Base-by-base conservation (phyloP, 306 rosid genomes). In the Trifolium pratense region DNA sequence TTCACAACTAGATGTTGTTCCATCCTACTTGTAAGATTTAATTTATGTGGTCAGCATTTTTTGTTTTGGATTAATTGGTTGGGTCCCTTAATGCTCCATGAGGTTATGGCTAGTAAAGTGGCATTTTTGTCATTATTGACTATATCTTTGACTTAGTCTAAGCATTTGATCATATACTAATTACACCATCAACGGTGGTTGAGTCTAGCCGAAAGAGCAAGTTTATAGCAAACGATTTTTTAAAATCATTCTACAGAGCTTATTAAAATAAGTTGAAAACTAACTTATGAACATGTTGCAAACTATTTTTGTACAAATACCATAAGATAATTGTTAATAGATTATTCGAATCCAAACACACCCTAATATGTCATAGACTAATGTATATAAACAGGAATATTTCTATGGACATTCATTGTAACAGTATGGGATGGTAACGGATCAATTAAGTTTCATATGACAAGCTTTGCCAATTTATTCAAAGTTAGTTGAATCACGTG, bases 401-500 rank as follows among this genome's bases (percentile, higher is more conserved):
- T 52, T 64, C 18, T 26, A 59, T 68, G 67, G 64, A 60, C 67
- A 48, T 61, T 80, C 9, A 74, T 29, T 68, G 39, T 8, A 20
- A 21, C 53, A 68, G 71, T 40, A 17, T 61, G 68, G 29, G 16
- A 40, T 14, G 46, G 14, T 9, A 52, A 39, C 31, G 8, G 59
- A 73, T 73, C 48, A 51, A 61, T 68, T 20, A 25, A 29, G 21
- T 9, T 71, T 66, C 64, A 60, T 68, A 59, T 37, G 68, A 74
- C 18, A 23, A 8, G 13, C 37, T 52, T n/a, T 64, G 18, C 70
- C 20, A 9, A 76, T 71, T 76, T 81, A 46, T 57, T 76, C 23
- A 2, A 43, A 76, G 78, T 57, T 75, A 56, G 81, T 71, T 25
- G 75, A 81, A 67, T 81, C 85, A 81, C 74, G 17, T 62, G 75